phyloP scores from a whole-genome alignment of 179 eudicot species.

The Heliamphora pulchella region DNA sequence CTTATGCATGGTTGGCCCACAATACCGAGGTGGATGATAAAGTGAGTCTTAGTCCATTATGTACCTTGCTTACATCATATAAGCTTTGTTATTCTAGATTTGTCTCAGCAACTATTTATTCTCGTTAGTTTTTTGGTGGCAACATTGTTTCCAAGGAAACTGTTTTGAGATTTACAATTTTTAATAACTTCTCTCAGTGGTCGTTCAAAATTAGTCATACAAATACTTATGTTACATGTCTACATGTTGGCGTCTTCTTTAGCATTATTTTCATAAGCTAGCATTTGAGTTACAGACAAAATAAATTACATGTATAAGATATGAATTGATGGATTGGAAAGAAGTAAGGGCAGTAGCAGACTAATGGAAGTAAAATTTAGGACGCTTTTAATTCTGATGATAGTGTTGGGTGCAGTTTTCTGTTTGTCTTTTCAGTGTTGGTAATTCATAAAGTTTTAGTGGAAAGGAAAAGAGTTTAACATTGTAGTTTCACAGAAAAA shows the following conservation, averaged over 20 bases:
- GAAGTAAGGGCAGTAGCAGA: background rate
- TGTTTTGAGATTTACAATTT: background rate
- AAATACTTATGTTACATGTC: background rate
- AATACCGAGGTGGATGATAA: slow-evolving; percentile 96
- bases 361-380: background rate
- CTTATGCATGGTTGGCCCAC: slow-evolving; percentile 94
- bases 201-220: background rate
- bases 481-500: background rate
- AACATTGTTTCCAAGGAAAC: background rate
- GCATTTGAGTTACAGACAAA: background rate
- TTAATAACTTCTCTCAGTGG: background rate
- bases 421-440: background rate
- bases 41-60: slow-evolving; percentile 36
- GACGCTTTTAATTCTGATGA: background rate
- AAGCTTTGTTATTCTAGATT: background rate
- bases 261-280: background rate
- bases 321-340: background rate
- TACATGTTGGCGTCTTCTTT: background rate
- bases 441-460: background rate
- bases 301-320: background rate
- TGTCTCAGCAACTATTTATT: background rate
- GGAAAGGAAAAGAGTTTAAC: background rate
- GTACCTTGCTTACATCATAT: background rate
- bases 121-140: background rate
- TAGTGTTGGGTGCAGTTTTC: background rate